Base-by-base conservation (phyloP, 345 rosid genomes). In the Brassica nigra region DNA sequence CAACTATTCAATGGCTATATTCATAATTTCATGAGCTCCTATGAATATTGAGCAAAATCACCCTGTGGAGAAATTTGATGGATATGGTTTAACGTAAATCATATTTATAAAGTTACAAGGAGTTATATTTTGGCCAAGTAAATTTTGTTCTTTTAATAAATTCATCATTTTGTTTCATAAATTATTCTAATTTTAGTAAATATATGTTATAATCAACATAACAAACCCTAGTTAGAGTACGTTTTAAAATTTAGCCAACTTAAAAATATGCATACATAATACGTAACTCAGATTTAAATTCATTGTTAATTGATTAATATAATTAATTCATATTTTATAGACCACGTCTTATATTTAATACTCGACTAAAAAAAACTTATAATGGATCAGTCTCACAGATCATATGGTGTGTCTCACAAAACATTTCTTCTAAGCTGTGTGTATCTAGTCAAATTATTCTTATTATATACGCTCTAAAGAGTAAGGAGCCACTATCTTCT, bases 351-450 rank as follows among this genome's bases (percentile, higher is more conserved):
- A 54, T 15, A 54, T 54, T 8, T 54, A 16, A 54, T 62, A 28
- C 66, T 62, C 28, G 34, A 5, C 66, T 49, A 2, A 5, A 12
- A 28, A 28, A 62, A 29, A 62, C 16, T 28, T 11, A 62, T 76
- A 54, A 16, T 54, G 27, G 73, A 76, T 76, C 61, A 42, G 68
- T 31, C 79, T 23, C 68, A 69, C 36, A 77, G 12, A 70, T 62
- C 75, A 77, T 77, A 77, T 77, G 81, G 71, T 77, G n/a, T 77
- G 76, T 63, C 71, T 70, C 70, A 70, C 58, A 63, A 62, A 70
- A 77, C 57, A 36, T 77, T 63, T 70, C 52, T 70, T 77, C 36
- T 39, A 62, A 70, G 55, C 36, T 49, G 28, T 47, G 28, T 47
- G 42, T 33, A 49, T 62, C 16, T 12, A 52, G 65, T 77, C 76